Evolutionary conservation across 306 rosid species (phyloP), one percentile per base, ranked within the genome.

Genomic region (Astragalus membranaceus): DNA sequence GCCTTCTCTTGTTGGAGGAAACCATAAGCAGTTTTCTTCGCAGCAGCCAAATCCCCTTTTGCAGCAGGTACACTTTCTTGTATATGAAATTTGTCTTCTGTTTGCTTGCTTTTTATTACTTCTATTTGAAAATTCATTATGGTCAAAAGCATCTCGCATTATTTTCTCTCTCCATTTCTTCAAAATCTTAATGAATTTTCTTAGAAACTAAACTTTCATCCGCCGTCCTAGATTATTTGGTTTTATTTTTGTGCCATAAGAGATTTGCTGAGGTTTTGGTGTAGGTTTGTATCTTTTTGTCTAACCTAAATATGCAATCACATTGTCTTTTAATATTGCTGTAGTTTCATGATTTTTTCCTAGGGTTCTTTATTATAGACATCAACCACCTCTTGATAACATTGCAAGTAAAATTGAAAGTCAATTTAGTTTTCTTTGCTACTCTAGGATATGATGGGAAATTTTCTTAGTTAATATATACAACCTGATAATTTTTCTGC

Each of bases 11-110:
- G 70, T 78, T 60, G 96, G 91, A n/a, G 92, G 91, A 78, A 89
- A 86, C 79, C 89, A 82, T 69, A 91, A 87, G 82, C 98, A 87
- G 74, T 91, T 90, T 84, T 77, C 96, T 75, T 65, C 87, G 5
- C 98, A 85, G 64, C 96, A 86, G 71, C 98, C 83, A 79, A 94
- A 83, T 75, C 89, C 96, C 44, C 93, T 88, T 50, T 77, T 90
- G 77, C 98, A 88, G 73, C 98, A 88, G 96, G 98, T 90, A 23
- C 6, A 35, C 46, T 64, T 49, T 39, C 20, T 69, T 73, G 39
- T 56, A 69, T 59, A 29, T 50, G 14, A 75, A 26, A 44, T 52
- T 60, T 72, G 52, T 50, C 12, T 67, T 76, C 57, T 70, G 16
- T 71, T 47, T 59, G 43, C 49, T 75, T 39, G 26, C 26, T 69